phyloP scores from a whole-genome alignment of 176 grass and related monocot genomes.

The Alopecurus myosuroides region DNA sequence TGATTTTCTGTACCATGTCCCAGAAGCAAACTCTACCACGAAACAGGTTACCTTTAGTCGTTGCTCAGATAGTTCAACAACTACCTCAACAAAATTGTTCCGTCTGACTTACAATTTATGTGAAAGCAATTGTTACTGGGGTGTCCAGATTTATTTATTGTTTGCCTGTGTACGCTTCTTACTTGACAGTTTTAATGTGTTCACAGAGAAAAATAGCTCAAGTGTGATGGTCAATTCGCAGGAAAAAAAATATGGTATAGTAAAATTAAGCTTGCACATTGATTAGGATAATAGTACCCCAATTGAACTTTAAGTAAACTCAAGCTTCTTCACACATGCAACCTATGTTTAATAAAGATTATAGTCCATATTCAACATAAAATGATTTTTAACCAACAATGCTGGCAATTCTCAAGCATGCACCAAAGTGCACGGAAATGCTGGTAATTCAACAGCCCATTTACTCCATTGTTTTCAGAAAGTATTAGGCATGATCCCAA shows the following conservation, averaged over 20 bases:
- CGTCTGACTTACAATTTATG: not conserved
- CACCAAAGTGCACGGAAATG: not conserved
- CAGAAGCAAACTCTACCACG: not conserved
- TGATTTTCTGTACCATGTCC: not conserved
- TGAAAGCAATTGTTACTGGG: not conserved
- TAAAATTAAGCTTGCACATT: not conserved
- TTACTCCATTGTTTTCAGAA: not conserved
- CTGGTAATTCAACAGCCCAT: not conserved
- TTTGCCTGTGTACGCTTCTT: not conserved
- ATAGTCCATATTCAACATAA: not conserved
- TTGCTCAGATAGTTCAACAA: not conserved
- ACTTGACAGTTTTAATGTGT: not conserved
- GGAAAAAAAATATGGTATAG: not conserved
- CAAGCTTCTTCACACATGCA: not conserved
- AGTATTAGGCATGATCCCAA: not conserved
- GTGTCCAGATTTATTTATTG: not conserved
- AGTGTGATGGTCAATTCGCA: not conserved
- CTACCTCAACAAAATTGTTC: slow-evolving; percentile 9
- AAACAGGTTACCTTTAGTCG: not conserved
- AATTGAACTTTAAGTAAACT: not conserved
- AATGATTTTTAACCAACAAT: not conserved
- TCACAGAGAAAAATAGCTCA: not conserved
- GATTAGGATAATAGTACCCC: not conserved
- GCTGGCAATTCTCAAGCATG: not conserved
- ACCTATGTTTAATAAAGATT: not conserved